phyloP scores from a whole-genome alignment of 2,329 filamentous ascomycete genomes.

The Orbilia blumenaviensis region DNA sequence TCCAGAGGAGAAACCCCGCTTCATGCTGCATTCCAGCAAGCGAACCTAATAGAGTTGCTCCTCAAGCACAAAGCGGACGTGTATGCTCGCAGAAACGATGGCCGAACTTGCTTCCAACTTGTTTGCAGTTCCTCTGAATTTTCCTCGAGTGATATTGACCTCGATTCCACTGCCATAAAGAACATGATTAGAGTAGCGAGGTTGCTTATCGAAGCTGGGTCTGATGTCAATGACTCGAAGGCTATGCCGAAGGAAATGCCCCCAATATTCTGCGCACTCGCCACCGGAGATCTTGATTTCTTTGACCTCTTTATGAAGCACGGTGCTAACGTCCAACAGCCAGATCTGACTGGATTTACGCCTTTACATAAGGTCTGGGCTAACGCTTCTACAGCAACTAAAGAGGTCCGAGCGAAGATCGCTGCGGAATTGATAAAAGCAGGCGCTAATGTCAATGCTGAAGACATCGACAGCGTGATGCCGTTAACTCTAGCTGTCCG shows the following conservation, averaged over 20 bases:
- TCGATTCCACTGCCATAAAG: slow-evolving; percentile 11
- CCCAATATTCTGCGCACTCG: slow-evolving; percentile 26
- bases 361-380: slow-evolving; percentile 33
- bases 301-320: slow-evolving; percentile 44
- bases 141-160: slow-evolving; percentile 24
- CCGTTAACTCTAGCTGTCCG: slow-evolving; percentile 51
- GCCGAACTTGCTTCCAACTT: slow-evolving; percentile 22
- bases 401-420: slow-evolving; percentile 31
- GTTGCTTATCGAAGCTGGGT: slow-evolving; percentile 30
- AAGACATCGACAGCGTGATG: slow-evolving; percentile 51
- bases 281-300: slow-evolving; percentile 21
- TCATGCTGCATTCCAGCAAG: slow-evolving; percentile 3
- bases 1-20: slow-evolving; percentile 25
- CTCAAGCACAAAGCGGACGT: slow-evolving; percentile 34
- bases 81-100: neutral
- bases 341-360: slow-evolving; percentile 12
- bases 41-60: slow-evolving; percentile 26
- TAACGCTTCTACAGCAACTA: slow-evolving; percentile 11
- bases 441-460: slow-evolving; percentile 45
- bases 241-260: slow-evolving; percentile 29
- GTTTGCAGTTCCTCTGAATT: slow-evolving; percentile 14
- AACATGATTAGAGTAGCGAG: slow-evolving; percentile 13
- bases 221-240: slow-evolving; percentile 34
- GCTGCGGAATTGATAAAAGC: slow-evolving; percentile 39
- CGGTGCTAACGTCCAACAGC: slow-evolving; percentile 9